A percentile compares a stretch with the other conserved stretches of the same genome.
These are phyloP conservation scores for Gossypium mustelinum DNA, from an alignment of 345 rosid genomes.

Conservation along the genomic window DNA sequence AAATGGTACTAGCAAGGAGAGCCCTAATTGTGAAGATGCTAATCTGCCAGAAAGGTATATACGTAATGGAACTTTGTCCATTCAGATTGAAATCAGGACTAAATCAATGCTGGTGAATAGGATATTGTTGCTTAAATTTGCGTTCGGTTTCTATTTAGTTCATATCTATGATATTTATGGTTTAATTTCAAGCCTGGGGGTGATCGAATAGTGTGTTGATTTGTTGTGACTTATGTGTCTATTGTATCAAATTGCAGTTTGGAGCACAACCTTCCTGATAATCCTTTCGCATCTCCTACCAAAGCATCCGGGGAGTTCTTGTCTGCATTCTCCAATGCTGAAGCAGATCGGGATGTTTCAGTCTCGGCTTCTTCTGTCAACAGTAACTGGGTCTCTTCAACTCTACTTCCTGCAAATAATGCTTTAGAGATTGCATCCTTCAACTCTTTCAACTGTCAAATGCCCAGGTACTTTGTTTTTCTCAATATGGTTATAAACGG, in stretches of 20 bases:
- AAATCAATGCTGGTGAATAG: not conserved
- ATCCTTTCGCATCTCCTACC: slow-evolving; percentile 64
- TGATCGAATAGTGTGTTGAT: not conserved
- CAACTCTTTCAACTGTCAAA: slow-evolving; percentile 73
- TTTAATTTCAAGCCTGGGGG: no score
- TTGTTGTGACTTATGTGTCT: not conserved
- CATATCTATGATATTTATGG: no score
- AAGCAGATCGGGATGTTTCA: slow-evolving; percentile 35
- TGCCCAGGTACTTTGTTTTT: slow-evolving; percentile 49
- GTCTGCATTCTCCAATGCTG: slow-evolving; percentile 33
- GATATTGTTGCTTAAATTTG: not conserved
- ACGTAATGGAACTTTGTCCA: not conserved
- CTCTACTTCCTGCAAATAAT: slow-evolving; percentile 31
- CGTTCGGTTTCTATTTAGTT: not conserved
- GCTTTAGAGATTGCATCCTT: slow-evolving; percentile 55
- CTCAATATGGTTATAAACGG: not conserved
- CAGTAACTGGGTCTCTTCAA: slow-evolving; percentile 34
- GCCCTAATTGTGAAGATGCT: slow-evolving; percentile 25
- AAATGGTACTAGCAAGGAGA: slow-evolving; percentile 33
- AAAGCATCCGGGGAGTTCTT: slow-evolving; percentile 34
- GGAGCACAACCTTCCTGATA: slow-evolving; percentile 73
- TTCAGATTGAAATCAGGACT: not conserved
- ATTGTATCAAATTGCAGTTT: slow-evolving; percentile 32
- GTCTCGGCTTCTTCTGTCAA: slow-evolving; percentile 28
- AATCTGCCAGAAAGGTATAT: slow-evolving; percentile 39